Percentiles rank a stretch among this genome's conserved stretches.
These are phyloP conservation scores for Boletales sp. DNA, from an alignment of 768 basidiomycete species.

Conservation along the genomic window DNA sequence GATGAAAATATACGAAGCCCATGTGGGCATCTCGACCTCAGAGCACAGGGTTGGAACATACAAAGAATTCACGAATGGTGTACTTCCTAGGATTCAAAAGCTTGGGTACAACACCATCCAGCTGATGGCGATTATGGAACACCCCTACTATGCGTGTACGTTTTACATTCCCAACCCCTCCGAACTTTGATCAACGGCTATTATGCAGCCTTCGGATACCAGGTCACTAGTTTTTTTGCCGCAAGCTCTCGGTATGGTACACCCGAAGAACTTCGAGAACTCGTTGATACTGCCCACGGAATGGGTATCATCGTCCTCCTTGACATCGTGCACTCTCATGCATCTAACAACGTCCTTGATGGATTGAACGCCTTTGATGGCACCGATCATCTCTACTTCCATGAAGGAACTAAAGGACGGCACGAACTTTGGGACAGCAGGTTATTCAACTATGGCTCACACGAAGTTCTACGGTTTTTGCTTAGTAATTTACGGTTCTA, in stretches of 20 bases:
- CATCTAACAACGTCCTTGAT: conserved; percentile 95
- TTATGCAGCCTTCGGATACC: conserved; percentile 88
- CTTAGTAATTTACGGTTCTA: conserved; percentile 94
- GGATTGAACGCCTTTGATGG: conserved; percentile 96
- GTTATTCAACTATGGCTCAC: conserved; percentile 92
- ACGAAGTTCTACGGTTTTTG: conserved; percentile 94
- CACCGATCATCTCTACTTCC: conserved; percentile 97
- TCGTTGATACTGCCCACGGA: conserved; percentile 92
- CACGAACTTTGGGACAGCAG: conserved; percentile 99
- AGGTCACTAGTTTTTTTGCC: conserved; percentile 96
- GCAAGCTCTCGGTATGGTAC: conserved; percentile 94
- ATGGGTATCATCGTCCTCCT: conserved; percentile 92
- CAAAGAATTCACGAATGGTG: conserved; percentile 86
- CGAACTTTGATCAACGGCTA: not conserved
- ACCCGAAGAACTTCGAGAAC: conserved; percentile 93
- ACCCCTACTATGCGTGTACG: conserved; percentile 96
- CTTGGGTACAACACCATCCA: conserved; percentile 97
- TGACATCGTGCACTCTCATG: conserved; percentile 97
- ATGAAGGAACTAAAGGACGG: conserved; percentile 83
- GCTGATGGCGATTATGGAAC: conserved; percentile 98
- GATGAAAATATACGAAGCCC: conserved; percentile 91
- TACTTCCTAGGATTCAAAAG: conserved; percentile 83
- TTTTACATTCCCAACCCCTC: conserved; percentile 5
- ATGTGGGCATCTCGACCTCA: conserved; percentile 92
- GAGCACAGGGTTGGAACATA: conserved; percentile 90